Base-by-base conservation (phyloP, 352 stramenopile genomes). In the Globisporangium takayamanum region DNA sequence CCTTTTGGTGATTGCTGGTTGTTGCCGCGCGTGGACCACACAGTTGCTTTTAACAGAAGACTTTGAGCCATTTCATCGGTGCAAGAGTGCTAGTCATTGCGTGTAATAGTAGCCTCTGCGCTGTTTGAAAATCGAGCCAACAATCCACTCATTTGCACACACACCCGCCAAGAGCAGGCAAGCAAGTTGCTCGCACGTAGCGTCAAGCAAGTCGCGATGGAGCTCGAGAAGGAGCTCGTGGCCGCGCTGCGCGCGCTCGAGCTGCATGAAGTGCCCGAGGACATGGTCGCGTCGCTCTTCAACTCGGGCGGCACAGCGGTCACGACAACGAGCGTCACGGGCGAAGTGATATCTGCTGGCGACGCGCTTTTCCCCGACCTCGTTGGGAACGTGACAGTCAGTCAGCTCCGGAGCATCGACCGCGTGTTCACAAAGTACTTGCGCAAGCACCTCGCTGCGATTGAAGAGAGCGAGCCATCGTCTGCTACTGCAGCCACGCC, bases 281-380 rank as follows among this genome's bases (percentile, higher is more conserved):
- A 63, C 36, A 73, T 78, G 41, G 79, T 87, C 60, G 50, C 74
- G 20, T 68, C 71, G 57, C 70, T 92, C 11, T 90, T 92, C 52
- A 68, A 85, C 60, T 88, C 80, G 30, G 80, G 80, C 18, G 83
- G 80, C 54, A 92, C 83, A 18, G 72, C 73, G 8, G 59, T 83
- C 4, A 41, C 72, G 18, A 67, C 61, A 5, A 54, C 55, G 18
- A 60, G 55, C 47, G 53, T 20, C 36, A 55, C 54, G 14, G 55
- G 54, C 33, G 55, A 62, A 26, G 65, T 56, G 37, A 64, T 67
- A 15, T n/a, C 51, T 11, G 55, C 73, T 6, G 54, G 63, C 47
- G 58, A 62, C 56, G 33, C 41, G 48, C 60, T 63, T 20, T 55
- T 70, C 55, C 56, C 56, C 16, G 67, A 68, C 33, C 67, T 78